Base-by-base conservation (phyloP, 345 rosid genomes). In the Corymbia maculata region DNA sequence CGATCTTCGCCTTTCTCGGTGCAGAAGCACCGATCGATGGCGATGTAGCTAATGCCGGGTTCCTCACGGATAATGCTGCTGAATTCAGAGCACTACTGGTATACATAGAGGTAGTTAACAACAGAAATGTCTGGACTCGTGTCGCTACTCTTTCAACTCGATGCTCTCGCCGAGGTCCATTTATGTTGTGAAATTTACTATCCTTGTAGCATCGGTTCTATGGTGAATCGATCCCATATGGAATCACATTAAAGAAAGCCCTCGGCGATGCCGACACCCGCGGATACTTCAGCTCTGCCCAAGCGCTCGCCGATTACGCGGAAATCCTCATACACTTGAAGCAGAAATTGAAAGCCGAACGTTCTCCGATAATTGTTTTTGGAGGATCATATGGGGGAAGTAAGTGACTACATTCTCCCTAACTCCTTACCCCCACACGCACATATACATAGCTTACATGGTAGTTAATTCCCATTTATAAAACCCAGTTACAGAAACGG, bases 381-480 rank as follows among this genome's bases (percentile, higher is more conserved):
- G 93, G 93, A 85, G 94, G 92, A 89, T 93, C 93, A 13, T 93
- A 93, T 16, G 94, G 94, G 16, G 93, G 93, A 88, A 92, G 94
- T 93, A 90, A 88, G 92, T 53, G n/a, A 75, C 4, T 19, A 42
- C 17, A 75, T 75, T 6, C 49, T 75, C 49, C 5, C 84, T 19
- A 75, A 42, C 49, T 36, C 36, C 49, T 42, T 68, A 17, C 82
- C 44, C 2, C 49, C 49, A 22, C 82, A 42, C 79, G 15, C 10
- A 36, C 49, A 9, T 19, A 10, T 2, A 19, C 19, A 42, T 68
- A 32, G 82, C 82, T 75, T 75, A 36, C 49, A 68, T 32, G 22
- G 45, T 32, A 42, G 45, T 68, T 68, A 32, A 32, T 32, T 68
- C 19, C 47, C 82, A 36, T 19, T 36, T 70, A 36, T 70, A 70